Conservation (phyloP, 345 rosid genomes). For the Sonneratia caseolaris region DNA sequence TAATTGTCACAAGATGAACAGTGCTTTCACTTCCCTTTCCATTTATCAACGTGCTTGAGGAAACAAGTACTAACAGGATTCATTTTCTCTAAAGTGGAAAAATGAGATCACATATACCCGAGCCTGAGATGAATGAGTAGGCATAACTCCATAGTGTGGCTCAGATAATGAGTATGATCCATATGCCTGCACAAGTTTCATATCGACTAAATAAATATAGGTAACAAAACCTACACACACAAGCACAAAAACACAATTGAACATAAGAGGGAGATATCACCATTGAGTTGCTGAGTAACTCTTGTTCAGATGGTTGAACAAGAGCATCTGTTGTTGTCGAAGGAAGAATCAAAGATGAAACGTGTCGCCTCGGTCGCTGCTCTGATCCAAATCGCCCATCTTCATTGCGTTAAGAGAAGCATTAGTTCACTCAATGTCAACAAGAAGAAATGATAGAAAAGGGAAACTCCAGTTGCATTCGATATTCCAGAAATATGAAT, state of each 20-base stretch:
- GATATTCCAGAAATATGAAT: too few relatives aligned
- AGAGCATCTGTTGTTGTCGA: conserved; percentile 7
- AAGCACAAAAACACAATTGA: neutral
- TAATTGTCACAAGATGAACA: neutral
- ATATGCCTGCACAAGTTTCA: conserved; percentile 36
- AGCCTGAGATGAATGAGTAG: conserved; percentile 40
- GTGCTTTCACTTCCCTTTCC: neutral
- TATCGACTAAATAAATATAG: neutral
- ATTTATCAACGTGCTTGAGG: neutral
- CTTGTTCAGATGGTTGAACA: conserved; percentile 21
- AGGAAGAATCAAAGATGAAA: conserved; percentile 11
- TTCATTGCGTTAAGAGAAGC: neutral
- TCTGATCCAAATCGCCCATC: neutral
- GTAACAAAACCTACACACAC: neutral
- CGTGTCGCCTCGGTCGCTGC: conserved; percentile 4
- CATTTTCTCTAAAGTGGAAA: neutral
- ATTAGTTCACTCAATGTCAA: neutral
- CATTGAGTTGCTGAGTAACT: conserved; percentile 22
- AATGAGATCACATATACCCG: conserved; percentile 23
- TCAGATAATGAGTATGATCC: conserved; percentile 37
- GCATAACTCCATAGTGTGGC: conserved; percentile 30
- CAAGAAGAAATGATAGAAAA: neutral
- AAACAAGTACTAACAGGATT: neutral
- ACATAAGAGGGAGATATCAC: conserved; percentile 20
- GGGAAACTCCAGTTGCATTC: too few relatives aligned